Conservation (phyloP, 495 filamentous ascomycete genomes). For the Penicillium fimorum region DNA sequence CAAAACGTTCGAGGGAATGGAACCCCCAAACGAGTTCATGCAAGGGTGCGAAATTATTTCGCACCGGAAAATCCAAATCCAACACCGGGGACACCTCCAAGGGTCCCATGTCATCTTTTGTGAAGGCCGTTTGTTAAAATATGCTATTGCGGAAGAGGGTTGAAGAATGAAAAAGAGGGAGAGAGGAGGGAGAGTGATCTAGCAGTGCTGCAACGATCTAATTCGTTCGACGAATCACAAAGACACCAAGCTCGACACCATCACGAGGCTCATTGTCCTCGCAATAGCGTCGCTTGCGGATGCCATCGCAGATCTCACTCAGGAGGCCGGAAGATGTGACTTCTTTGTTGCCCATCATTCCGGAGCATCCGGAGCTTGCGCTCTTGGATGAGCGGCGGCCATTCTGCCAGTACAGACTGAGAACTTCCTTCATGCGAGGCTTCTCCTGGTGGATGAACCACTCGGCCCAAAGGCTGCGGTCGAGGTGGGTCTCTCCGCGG, state of each 20-base stretch:
- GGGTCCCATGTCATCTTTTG: conserved; percentile 24
- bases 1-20: conserved; percentile 3
- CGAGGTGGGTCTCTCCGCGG: conserved; percentile 51
- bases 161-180: conserved; percentile 16
- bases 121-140: conserved; percentile 23
- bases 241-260: conserved; percentile 62
- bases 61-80: conserved; percentile 13
- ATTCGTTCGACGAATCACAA: conserved; percentile 55
- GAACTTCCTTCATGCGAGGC: conserved; percentile 58
- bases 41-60: conserved; percentile 16
- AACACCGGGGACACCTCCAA: conserved; percentile 25
- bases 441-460: conserved; percentile 75
- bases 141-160: conserved; percentile 17
- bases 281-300: conserved; percentile 49
- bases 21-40: conserved; percentile 21
- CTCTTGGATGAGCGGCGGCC: conserved; percentile 43
- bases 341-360: conserved; percentile 39
- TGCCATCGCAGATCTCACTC: conserved; percentile 62
- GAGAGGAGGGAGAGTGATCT: neutral
- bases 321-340: conserved; percentile 56
- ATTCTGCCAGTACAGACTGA: conserved; percentile 58
- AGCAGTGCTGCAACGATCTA: conserved; percentile 19
- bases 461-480: conserved; percentile 61
- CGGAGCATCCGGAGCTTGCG: conserved; percentile 24
- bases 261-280: conserved; percentile 44